Percentiles rank a stretch among this genome's conserved stretches.
Evolutionary conservation across 2,329 filamentous ascomycete genomes (phyloP).

Genomic region (Pseudogymnoascus pannorum): DNA sequence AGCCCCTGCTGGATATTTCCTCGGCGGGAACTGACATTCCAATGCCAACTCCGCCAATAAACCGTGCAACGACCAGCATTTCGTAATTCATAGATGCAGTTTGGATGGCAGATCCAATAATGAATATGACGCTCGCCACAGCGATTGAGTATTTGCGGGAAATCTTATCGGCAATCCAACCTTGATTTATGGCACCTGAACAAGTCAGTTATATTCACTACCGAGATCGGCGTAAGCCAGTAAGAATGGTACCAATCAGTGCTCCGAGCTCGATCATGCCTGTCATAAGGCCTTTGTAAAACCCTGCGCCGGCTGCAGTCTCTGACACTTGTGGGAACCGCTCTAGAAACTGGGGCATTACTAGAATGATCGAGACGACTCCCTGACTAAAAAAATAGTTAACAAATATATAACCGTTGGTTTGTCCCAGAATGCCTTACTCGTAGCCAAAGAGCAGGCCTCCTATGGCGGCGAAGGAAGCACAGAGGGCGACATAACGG

Average conservation of each 20-base stretch:
- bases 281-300: conserved; percentile 33
- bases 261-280: conserved; percentile 50
- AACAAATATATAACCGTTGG: background rate
- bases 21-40: conserved; percentile 36
- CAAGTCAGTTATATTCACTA: background rate
- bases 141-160: conserved; percentile 45
- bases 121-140: conserved; percentile 42
- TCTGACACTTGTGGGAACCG: conserved; percentile 30
- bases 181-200: conserved; percentile 35
- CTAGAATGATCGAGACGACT: conserved; percentile 33
- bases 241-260: conserved; percentile 23
- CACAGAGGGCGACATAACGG: conserved; percentile 29
- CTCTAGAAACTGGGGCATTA: conserved; percentile 30
- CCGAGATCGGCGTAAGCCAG: background rate
- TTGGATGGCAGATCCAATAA: conserved; percentile 41
- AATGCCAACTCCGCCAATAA: conserved; percentile 44
- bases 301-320: conserved; percentile 24
- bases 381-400: conserved; percentile 27
- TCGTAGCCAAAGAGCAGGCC: conserved; percentile 37
- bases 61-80: conserved; percentile 42
- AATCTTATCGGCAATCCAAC: conserved; percentile 44
- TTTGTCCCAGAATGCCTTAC: background rate
- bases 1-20: background rate
- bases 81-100: conserved; percentile 41
- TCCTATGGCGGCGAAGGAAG: conserved; percentile 31